Conservation (phyloP, 2,329 filamentous ascomycete species). For the Aotearoamyces nothofagi region DNA sequence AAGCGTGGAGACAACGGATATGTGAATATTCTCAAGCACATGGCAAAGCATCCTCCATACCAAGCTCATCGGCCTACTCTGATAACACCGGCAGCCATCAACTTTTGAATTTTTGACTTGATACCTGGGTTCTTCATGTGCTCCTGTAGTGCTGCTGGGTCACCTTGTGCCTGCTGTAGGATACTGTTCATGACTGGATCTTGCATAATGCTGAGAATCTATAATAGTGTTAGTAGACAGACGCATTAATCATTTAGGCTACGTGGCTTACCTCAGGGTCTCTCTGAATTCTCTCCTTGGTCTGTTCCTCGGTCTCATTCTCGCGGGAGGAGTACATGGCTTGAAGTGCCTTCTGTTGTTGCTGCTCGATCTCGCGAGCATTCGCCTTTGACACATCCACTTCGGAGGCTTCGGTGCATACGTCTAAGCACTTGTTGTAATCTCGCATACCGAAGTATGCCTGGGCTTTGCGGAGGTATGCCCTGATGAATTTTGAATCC, state of each 20-base stretch:
- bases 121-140: constrained; percentile 92
- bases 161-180: constrained; percentile 86
- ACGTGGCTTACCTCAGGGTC: constrained; percentile 68
- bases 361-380: constrained; percentile 78
- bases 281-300: constrained; percentile 73
- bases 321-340: constrained; percentile 85
- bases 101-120: constrained; percentile 76
- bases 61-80: constrained; percentile 48
- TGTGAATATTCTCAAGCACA: too few relatives aligned
- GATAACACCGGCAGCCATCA: constrained; percentile 87
- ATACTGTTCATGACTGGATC: constrained; percentile 98
- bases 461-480: constrained; percentile 93
- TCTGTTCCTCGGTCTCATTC: constrained; percentile 93
- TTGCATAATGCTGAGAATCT: constrained; percentile 80
- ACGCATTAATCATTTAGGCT: not conserved
- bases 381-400: constrained; percentile 69
- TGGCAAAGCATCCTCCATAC: too few relatives aligned
- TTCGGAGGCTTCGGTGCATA: constrained; percentile 64
- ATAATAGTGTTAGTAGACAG: not conserved
- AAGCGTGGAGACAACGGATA: too few relatives aligned
- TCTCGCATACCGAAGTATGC: constrained; percentile 96
- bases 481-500: constrained; percentile 84
- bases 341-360: constrained; percentile 81
- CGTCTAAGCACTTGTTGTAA: constrained; percentile 88
- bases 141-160: constrained; percentile 84